Base-by-base conservation (phyloP, 148 eudicot species). In the Fagopyrum tataricum region DNA sequence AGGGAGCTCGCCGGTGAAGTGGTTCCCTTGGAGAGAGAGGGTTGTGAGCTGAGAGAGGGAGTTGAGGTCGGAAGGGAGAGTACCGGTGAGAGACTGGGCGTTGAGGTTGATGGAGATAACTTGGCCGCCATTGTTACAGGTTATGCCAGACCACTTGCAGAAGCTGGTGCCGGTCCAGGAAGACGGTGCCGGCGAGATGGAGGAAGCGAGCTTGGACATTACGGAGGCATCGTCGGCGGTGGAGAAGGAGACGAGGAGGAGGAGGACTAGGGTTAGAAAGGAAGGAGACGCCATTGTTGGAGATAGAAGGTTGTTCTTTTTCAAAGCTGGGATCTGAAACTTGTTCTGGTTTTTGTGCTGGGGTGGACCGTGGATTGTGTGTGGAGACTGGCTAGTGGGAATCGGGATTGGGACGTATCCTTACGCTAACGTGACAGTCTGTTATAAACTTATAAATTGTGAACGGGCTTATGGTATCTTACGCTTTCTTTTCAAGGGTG, bases 111-210 rank as follows among this genome's bases (percentile, higher is more conserved):
- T 84, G 59, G 88, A 9, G 67, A 81, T 78, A 48, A 92, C 96
- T 0, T 76, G 77, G 74, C 61, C 42, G 37, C 76, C 43, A 44
- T 7, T 13, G 70, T 86, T 86, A 75, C 97, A 90, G 11, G 2
- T 49, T 10, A 92, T 44, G 78, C 86, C 87, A 2, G 77, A 0
- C 97, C 96, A 92, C 8, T 75, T 64, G 83, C 95, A 92, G 83
- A 48, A 76, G 56, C 14, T 6, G 62, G 55, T 21, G 41, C 73
- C 73, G 40, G 85, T 26, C 97, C 97, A 92, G 64, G 78, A 81
- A 2, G 81, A 3, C 0, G 91, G 92, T 4, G 80, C 8, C 0
- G 89, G 82, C 21, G 78, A 51, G 67, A 89, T 37, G 74, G 78
- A 26, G 39, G 80, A 21, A 68, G 80, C 72, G 73, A 92, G 67